Conservation (phyloP, 2,329 filamentous ascomycete genomes). For the Chaetothyriales sp. region DNA sequence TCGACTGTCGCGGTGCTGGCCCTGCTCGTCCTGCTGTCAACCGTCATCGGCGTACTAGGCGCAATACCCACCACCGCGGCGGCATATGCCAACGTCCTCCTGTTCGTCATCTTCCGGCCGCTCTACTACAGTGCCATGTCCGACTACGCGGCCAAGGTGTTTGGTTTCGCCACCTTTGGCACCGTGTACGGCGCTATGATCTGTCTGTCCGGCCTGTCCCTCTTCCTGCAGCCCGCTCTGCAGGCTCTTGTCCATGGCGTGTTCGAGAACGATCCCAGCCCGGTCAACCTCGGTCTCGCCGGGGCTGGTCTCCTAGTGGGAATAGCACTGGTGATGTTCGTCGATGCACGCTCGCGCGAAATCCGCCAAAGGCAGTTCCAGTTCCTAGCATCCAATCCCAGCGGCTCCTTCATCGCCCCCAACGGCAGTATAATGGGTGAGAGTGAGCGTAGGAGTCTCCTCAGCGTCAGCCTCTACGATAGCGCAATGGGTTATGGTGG, state of each 20-base stretch:
- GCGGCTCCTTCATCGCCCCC: slow-evolving; percentile 1
- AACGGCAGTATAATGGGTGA: background rate
- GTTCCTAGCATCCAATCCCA: slow-evolving; percentile 11
- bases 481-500: background rate
- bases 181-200: slow-evolving; percentile 86
- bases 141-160: slow-evolving; percentile 82
- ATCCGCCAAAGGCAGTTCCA: slow-evolving; percentile 11
- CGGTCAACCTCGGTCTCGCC: slow-evolving; percentile 59
- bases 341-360: slow-evolving; percentile 35
- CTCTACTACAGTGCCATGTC: slow-evolving; percentile 86
- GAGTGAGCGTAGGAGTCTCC: background rate
- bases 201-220: slow-evolving; percentile 66
- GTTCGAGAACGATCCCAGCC: slow-evolving; percentile 58
- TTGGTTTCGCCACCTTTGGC: slow-evolving; percentile 81
- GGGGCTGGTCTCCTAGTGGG: slow-evolving; percentile 50
- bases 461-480: slow-evolving; percentile 1
- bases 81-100: slow-evolving; percentile 54
- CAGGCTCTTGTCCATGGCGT: slow-evolving; percentile 61
- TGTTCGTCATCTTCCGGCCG: slow-evolving; percentile 78
- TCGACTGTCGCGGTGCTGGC: slow-evolving; percentile 56
- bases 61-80: slow-evolving; percentile 57
- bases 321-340: slow-evolving; percentile 49
- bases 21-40: slow-evolving; percentile 55
- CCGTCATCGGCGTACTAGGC: slow-evolving; percentile 60
- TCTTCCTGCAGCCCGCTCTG: slow-evolving; percentile 66